These are phyloP conservation scores for Pythium scleroteichum DNA, from an alignment of 352 stramenopile species.

Conservation along the genomic window DNA sequence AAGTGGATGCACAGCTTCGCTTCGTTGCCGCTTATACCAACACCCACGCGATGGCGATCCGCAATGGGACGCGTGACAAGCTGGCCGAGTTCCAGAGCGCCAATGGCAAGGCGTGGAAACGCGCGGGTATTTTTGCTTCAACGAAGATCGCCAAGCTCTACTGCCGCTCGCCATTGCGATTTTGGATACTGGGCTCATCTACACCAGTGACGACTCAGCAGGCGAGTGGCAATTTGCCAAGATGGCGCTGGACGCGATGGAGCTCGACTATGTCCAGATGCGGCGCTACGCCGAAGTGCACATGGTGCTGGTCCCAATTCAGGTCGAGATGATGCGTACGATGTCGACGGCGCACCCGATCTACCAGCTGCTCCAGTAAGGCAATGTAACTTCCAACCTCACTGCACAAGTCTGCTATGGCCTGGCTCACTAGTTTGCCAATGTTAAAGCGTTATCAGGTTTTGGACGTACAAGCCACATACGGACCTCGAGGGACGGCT, in stretches of 20 bases:
- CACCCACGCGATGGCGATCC: background rate
- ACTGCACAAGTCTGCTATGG: too few relatives aligned
- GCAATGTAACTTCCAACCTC: too few relatives aligned
- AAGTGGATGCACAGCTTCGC: background rate
- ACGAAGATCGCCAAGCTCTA: background rate
- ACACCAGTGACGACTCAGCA: constrained; percentile 2
- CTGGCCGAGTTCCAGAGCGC: background rate
- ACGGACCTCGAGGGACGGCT: too few relatives aligned
- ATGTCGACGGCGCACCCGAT: constrained; percentile 32
- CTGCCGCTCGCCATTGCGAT: constrained; percentile 8
- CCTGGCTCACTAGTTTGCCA: too few relatives aligned
- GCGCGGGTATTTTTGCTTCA: constrained; percentile 13
- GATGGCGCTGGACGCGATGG: constrained; percentile 12
- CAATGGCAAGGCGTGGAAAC: background rate
- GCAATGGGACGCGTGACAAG: background rate
- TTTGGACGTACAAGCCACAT: too few relatives aligned
- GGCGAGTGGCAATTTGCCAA: constrained; percentile 15
- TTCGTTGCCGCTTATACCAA: background rate
- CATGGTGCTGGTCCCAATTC: constrained; percentile 33
- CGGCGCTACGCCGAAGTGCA: constrained; percentile 6
- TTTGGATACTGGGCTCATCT: constrained; percentile 2
- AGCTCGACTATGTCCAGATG: constrained; percentile 17
- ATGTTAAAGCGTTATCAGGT: too few relatives aligned
- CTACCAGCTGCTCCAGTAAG: constrained; percentile 39
- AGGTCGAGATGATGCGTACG: constrained; percentile 42